Conservation (phyloP, 2,329 filamentous ascomycete species). For the Epicoccum nigrum region DNA sequence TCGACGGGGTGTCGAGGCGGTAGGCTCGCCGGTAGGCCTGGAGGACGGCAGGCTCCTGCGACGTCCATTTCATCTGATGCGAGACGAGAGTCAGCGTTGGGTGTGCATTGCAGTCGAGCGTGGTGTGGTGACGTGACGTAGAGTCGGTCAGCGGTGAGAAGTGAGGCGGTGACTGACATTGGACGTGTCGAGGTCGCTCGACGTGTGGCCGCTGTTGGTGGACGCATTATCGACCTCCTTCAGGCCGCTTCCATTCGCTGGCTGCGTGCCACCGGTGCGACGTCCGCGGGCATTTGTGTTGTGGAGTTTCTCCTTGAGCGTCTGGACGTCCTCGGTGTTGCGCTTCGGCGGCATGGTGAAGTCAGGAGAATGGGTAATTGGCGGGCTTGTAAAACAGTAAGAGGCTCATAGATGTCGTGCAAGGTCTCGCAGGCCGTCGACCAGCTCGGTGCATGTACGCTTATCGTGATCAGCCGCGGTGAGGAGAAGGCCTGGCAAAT, state of each 20-base stretch:
- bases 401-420: constrained; percentile 8
- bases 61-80: constrained; percentile 66
- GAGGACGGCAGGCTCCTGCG: constrained; percentile 70
- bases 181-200: constrained; percentile 38
- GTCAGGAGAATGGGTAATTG: constrained; percentile 12
- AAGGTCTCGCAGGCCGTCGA: constrained; percentile 6
- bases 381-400: not conserved
- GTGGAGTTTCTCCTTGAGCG: constrained; percentile 52
- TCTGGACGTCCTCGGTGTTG: constrained; percentile 49
- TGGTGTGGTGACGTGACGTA: not conserved
- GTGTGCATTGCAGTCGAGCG: constrained; percentile 5
- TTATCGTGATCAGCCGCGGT: constrained; percentile 14
- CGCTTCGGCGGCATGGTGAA: constrained; percentile 48
- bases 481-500: constrained; percentile 10
- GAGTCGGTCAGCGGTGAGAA: constrained; percentile 4
- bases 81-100: constrained; percentile 20
- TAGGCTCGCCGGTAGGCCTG: constrained; percentile 78
- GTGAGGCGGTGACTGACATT: constrained; percentile 38
- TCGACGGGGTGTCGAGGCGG: constrained; percentile 71
- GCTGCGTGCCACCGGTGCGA: constrained; percentile 38
- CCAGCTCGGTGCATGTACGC: constrained; percentile 12
- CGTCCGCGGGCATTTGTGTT: constrained; percentile 47
- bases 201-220: constrained; percentile 43
- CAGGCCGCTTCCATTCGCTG: constrained; percentile 43
- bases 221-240: constrained; percentile 49